Base-by-base conservation (phyloP, 2,329 filamentous ascomycete species). In the Nothophoma quercina region DNA sequence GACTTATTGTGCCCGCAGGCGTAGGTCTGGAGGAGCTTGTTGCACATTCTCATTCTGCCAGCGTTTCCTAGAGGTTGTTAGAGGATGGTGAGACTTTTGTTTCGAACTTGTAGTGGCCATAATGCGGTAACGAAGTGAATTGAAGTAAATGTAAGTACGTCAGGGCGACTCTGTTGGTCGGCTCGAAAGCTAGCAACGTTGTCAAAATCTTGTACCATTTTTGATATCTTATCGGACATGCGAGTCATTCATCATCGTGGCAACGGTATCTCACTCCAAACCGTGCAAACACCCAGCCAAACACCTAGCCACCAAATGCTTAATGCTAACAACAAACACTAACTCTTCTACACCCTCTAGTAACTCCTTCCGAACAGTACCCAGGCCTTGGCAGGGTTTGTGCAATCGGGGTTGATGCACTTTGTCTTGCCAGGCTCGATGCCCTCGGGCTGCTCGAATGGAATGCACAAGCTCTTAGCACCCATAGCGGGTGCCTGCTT, bases 351-450 rank as follows among this genome's bases (percentile, higher is more conserved):
- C 16, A 15, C 9, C 29, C 12, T 39, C 61, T 72, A 73, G 42
- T 73, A 73, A 75, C 78, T 80, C 60, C 79, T 67, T 68, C 93
- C 93, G 77, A 97, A 98, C 87, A 97, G 89, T 75, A 90, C 90
- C 89, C 91, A 98, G 69, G 88, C 85, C 81, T 93, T 86, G 15
- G 93, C 93, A 42, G 86, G 78, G 59, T 81, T 81, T 56, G 81
- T 80, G 78, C 93, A 98, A 69, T 93, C 88, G 33, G 93, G 93
- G 82, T 90, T 97, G 66, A 93, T 82, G 74, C 95, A 99, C 78
- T 95, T 93, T 52, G 91, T 96, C 78, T 90, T 88, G 41, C 90
- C 93, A 61, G 85, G 80, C 59, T 89, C 83, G 59, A 96, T 80
- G 19, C 88, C 90, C 67, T 88, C 85, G 30, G 93, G 93, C 85